A percentile compares a stretch with the other conserved stretches of the same genome.
phyloP scores from a whole-genome alignment of 345 rosid genomes.

The Boechera retrofracta region DNA sequence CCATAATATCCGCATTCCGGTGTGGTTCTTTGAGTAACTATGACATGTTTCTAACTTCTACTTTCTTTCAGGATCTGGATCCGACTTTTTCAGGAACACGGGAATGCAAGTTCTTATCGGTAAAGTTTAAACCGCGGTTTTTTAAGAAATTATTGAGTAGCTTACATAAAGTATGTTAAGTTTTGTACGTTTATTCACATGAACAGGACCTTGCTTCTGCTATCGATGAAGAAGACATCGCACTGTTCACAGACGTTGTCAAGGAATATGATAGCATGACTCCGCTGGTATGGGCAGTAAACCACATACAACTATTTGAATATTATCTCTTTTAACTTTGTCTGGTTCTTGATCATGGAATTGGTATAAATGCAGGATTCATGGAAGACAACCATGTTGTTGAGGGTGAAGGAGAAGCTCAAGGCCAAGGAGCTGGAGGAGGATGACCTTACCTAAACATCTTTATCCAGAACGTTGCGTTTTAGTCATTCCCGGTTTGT shows the following conservation, averaged over 20 bases:
- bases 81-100: constrained; percentile 96
- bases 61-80: constrained; percentile 77
- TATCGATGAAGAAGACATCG: constrained; percentile 93
- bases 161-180: constrained; percentile 7
- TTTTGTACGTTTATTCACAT: background rate
- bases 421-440: constrained; percentile 95
- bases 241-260: constrained; percentile 81
- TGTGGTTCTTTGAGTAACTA: constrained; percentile 8
- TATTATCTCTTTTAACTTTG: background rate
- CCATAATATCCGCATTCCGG: constrained; percentile 13
- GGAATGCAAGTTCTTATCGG: constrained; percentile 75
- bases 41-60: constrained; percentile 30
- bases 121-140: constrained; percentile 35
- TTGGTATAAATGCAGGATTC: constrained; percentile 62
- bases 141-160: constrained; percentile 4
- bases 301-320: background rate
- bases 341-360: constrained; percentile 22
- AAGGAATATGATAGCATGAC: constrained; percentile 99
- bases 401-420: constrained; percentile 98
- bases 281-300: constrained; percentile 65
- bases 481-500: constrained; percentile 15
- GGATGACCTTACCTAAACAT: constrained; percentile 88
- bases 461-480: constrained; percentile 23
- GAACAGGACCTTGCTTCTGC: constrained; percentile 81
- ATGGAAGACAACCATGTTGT: constrained; percentile 93